Conservation (phyloP, 1,139 yeast genomes). For the Meyerozyma athensensis region DNA sequence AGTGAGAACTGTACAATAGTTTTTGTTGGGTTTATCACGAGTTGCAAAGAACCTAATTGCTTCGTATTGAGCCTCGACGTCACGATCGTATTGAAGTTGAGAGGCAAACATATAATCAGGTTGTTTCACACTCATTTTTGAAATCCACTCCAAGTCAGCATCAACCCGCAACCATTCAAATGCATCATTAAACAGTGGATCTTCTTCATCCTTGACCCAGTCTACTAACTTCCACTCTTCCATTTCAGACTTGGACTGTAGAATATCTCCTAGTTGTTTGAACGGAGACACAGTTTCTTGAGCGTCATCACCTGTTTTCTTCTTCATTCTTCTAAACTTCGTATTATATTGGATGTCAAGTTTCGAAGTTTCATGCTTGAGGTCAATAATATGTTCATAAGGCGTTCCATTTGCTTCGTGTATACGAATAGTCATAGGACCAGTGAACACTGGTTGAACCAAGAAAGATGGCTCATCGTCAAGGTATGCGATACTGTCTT, state of each 20-base stretch:
- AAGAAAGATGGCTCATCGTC: slow-evolving; percentile 37
- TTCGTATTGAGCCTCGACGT: slow-evolving; percentile 91
- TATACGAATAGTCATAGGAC: slow-evolving; percentile 94
- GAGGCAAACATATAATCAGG: slow-evolving; percentile 96
- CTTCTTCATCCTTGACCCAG: slow-evolving; percentile 71
- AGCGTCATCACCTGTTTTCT: slow-evolving; percentile 35
- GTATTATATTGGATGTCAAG: slow-evolving; percentile 94
- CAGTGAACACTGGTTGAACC: slow-evolving; percentile 59
- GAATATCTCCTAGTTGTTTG: slow-evolving; percentile 75
- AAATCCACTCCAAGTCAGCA: slow-evolving; percentile 97
- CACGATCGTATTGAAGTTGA: slow-evolving; percentile 90
- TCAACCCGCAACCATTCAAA: slow-evolving; percentile 97
- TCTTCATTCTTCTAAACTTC: slow-evolving; percentile 72
- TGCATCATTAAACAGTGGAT: slow-evolving; percentile 67
- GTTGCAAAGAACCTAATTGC: slow-evolving; percentile 72
- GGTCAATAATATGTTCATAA: slow-evolving; percentile 91
- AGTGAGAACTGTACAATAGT: slow-evolving; percentile 73
- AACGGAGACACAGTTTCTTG: slow-evolving; percentile 41
- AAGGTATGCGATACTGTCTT: slow-evolving; percentile 39
- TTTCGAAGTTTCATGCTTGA: slow-evolving; percentile 80
- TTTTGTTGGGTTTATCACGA: slow-evolving; percentile 49
- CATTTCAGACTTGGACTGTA: slow-evolving; percentile 56
- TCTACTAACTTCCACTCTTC: slow-evolving; percentile 72
- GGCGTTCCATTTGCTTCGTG: slow-evolving; percentile 99
- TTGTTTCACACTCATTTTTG: slow-evolving; percentile 73